Evolutionary conservation across 495 filamentous ascomycete species (phyloP), one percentile per base, ranked within the genome.

Genomic region (Podospora pseudoanserina): DNA sequence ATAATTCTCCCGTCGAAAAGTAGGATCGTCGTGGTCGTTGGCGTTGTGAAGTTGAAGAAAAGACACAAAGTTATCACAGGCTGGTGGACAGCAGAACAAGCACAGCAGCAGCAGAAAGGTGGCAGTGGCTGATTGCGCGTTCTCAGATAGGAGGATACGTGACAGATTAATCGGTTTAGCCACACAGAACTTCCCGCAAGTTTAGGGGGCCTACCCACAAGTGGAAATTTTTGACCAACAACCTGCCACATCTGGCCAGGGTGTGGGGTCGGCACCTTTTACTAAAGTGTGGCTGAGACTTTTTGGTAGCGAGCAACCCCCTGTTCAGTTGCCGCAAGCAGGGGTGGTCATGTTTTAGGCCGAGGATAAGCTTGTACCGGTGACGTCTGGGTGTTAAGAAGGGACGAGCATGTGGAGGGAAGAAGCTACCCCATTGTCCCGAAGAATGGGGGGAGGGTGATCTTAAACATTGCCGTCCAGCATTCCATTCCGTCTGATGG

Each of bases 331-430:
- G 20, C 20, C 20, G 20, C 20, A 27, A 18, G 44, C 15, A 26
- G 11, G 15, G 23, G 63, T 28, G 23, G 63, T 28, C 39, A 49
- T 49, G 39, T 5, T 61, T 71, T 75, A 66, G 65, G 68, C 73
- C 71, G 73, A 75, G 73, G 73, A 75, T 75, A 75, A 62, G 71
- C 73, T 71, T 68, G 57, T 32, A 16, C 39, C 39, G 13, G 39
- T 49, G 39, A 49, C 39, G 39, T 49, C 39, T 58, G 15, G 20
- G 3, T 16, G 11, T 7, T 61, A 61, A 64, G 66, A 68, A 23
- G 44, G 67, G 63, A 58, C 56, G 26, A 18, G 16, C 59, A 61
- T 61, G 59, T 61, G 59, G 59, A 1, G 59, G 59, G 26, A 32
- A 32, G 20, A 59, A 20, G 19, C 56, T 58, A 20, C 56, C 56